Conservation (phyloP, 371 early-diverging fungal genomes). For the Mortierella sp. region DNA sequence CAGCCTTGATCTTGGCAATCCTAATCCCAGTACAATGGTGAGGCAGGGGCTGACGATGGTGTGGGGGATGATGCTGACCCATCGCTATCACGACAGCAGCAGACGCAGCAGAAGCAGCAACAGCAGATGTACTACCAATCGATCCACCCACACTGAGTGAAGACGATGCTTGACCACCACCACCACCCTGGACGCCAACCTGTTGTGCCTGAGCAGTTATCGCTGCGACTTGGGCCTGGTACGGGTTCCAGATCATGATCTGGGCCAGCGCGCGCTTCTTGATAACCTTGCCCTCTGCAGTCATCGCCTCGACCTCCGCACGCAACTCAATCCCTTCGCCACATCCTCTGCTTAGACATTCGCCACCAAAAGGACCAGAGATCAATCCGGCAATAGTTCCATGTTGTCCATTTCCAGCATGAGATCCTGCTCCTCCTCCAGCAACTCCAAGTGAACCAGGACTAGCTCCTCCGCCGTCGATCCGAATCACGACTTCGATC, state of each 20-base stretch:
- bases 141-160: constrained; percentile 4
- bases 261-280: constrained; percentile 46
- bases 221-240: constrained; percentile 15
- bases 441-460: not conserved
- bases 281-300: constrained; percentile 41
- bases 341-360: constrained; percentile 44
- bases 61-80: not conserved
- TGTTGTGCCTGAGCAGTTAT: not conserved
- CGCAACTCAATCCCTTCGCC: constrained; percentile 45
- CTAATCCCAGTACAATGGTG: constrained; percentile 49
- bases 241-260: constrained; percentile 49
- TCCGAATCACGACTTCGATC: constrained; percentile 45
- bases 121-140: not conserved
- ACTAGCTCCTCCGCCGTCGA: constrained; percentile 31
- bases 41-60: constrained; percentile 15
- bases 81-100: constrained; percentile 3
- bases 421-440: not conserved
- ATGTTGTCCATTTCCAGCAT: not conserved
- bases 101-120: not conserved
- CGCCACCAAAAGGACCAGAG: constrained; percentile 30
- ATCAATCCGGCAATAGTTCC: not conserved
- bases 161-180: constrained; percentile 7
- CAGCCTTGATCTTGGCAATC: constrained; percentile 56
- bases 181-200: not conserved
- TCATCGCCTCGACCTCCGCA: constrained; percentile 55